Evolutionary conservation across 805 yeast species (phyloP).

Genomic region (Candida patagonica): DNA sequence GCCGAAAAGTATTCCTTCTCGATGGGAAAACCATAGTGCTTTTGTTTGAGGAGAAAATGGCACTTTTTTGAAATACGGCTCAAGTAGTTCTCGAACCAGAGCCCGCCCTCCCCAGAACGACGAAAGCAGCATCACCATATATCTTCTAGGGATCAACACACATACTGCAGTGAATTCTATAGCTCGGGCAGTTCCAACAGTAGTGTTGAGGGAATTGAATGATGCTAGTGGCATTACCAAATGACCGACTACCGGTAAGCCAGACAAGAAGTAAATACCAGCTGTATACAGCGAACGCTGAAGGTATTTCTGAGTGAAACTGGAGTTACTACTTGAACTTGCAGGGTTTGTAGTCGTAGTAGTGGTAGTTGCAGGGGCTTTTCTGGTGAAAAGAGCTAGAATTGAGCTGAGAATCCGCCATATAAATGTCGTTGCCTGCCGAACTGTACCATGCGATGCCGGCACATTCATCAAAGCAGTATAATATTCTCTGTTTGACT

Average conservation of each 20-base stretch:
- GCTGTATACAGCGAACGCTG: constrained; percentile 25
- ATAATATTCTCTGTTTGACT: constrained; percentile 20
- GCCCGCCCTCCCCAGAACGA: constrained; percentile 40
- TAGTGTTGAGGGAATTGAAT: constrained; percentile 35
- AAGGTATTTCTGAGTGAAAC: constrained; percentile 9
- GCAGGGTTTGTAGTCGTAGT: not conserved
- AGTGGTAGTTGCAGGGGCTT: not conserved
- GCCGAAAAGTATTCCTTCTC: constrained; percentile 50
- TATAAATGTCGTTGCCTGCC: no score
- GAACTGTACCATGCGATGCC: not conserved
- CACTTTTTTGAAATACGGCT: constrained; percentile 42
- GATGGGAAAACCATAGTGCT: constrained; percentile 40
- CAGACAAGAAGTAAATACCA: constrained; percentile 28
- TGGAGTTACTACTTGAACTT: not conserved
- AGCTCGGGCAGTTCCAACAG: constrained; percentile 41
- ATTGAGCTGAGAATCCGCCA: no score
- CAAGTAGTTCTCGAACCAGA: constrained; percentile 37
- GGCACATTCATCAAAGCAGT: constrained; percentile 8
- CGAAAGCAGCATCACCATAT: constrained; percentile 32
- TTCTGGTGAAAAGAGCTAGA: no score
- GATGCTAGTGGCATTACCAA: constrained; percentile 35
- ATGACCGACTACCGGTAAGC: constrained; percentile 36
- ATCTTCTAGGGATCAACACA: constrained; percentile 30
- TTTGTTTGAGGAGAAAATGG: constrained; percentile 35
- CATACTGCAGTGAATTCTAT: constrained; percentile 28